Evolutionary conservation across 805 yeast species (phyloP).

Genomic region (Yarrowia divulgata): DNA sequence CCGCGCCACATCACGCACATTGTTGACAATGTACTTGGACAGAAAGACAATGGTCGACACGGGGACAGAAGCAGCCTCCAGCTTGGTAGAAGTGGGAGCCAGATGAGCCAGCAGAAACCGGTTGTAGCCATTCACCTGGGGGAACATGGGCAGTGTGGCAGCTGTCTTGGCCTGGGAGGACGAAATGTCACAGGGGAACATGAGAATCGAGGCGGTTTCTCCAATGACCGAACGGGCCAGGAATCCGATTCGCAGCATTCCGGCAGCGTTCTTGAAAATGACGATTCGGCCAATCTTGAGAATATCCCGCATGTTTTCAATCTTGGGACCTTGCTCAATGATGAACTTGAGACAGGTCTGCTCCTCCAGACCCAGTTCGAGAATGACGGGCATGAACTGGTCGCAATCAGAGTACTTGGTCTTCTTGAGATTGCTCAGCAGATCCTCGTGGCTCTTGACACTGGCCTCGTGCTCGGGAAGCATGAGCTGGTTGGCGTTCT

Average conservation of each 20-base stretch:
- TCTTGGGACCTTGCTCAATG: slow-evolving; percentile 17
- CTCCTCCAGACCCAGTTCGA: slow-evolving; percentile 4
- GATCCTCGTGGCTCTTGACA: slow-evolving; percentile 60
- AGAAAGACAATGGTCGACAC: slow-evolving; percentile 4
- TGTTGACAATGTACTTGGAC: slow-evolving; percentile 27
- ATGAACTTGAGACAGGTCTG: slow-evolving; percentile 5
- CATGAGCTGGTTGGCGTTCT: slow-evolving; percentile 82
- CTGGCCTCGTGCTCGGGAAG: slow-evolving; percentile 83
- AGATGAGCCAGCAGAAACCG: background rate
- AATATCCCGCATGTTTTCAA: slow-evolving; percentile 40
- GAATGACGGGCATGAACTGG: slow-evolving; percentile 50
- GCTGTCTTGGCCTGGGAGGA: background rate
- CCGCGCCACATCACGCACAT: slow-evolving; percentile 24
- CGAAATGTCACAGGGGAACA: slow-evolving; percentile 7
- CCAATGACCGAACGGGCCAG: slow-evolving; percentile 16
- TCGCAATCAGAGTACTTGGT: slow-evolving; percentile 46
- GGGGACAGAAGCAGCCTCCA: background rate
- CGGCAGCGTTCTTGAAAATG: slow-evolving; percentile 43
- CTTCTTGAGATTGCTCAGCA: slow-evolving; percentile 53
- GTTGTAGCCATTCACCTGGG: slow-evolving; percentile 9
- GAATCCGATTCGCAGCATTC: slow-evolving; percentile 3
- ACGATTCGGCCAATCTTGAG: slow-evolving; percentile 58
- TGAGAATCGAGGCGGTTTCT: slow-evolving; percentile 3
- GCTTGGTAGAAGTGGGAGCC: background rate
- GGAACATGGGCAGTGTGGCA: slow-evolving; percentile 23